Conservation (phyloP, 306 rosid species). For the Vicia sativa region DNA sequence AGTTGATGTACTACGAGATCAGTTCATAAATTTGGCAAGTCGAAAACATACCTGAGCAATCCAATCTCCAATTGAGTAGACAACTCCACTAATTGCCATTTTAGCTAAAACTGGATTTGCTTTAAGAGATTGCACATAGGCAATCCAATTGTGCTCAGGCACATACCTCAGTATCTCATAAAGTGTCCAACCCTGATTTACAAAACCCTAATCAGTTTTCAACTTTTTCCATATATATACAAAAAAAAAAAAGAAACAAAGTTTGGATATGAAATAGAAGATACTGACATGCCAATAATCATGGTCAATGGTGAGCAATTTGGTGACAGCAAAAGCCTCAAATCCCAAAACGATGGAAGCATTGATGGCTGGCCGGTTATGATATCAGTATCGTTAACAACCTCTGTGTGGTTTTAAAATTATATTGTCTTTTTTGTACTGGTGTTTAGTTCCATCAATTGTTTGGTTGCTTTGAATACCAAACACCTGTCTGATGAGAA, state of each 20-base stretch:
- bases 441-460: conserved; percentile 71
- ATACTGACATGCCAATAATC: conserved; percentile 90
- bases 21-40: conserved; percentile 18
- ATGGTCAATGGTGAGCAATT: conserved; percentile 83
- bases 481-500: conserved; percentile 79
- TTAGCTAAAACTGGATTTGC: conserved; percentile 87
- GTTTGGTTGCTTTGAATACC: conserved; percentile 80
- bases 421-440: too few species aligned
- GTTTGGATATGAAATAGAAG: conserved; percentile 4
- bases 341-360: conserved; percentile 81
- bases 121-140: conserved; percentile 87
- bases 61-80: conserved; percentile 94
- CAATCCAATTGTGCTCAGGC: conserved; percentile 97
- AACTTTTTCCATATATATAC: conserved; percentile 18
- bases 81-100: conserved; percentile 90
- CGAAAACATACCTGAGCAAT: conserved; percentile 73
- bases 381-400: conserved; percentile 36
- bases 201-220: conserved; percentile 28
- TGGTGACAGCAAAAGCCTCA: conserved; percentile 82
- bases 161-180: conserved; percentile 88
- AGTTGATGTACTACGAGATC: conserved; percentile 7
- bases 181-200: conserved; percentile 88
- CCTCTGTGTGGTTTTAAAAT: conserved; percentile 35
- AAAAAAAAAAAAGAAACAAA: neutral
- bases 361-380: conserved; percentile 59